A percentile compares a stretch with the other conserved stretches of the same genome.
phyloP scores from a whole-genome alignment of 2,329 filamentous ascomycete species.

The Ceratocystis albifundus region DNA sequence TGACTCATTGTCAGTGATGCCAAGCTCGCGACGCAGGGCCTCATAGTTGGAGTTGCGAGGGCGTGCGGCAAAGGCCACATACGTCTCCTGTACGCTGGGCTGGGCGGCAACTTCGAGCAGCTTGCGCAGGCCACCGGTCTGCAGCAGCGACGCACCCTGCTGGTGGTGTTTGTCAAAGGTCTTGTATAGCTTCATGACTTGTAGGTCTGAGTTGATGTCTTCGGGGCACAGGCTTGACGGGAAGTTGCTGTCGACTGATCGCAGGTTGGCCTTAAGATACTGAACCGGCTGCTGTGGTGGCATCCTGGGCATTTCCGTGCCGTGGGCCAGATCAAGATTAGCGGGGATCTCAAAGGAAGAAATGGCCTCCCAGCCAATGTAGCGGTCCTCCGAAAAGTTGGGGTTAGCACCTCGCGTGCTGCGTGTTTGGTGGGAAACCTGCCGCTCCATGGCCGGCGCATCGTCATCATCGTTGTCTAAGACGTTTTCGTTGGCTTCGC shows the following conservation, averaged over 20 bases:
- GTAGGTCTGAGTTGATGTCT: conserved; percentile 44
- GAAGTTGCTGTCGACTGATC: conserved; percentile 45
- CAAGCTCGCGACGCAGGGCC: conserved; percentile 39
- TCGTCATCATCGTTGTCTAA: conserved; percentile 44
- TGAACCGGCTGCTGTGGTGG: conserved; percentile 46
- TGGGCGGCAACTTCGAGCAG: conserved; percentile 45
- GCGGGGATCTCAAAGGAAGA: conserved; percentile 47
- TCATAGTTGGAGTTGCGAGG: conserved; percentile 37
- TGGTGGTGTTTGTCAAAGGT: conserved; percentile 45
- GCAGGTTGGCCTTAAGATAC: conserved; percentile 47
- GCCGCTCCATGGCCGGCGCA: conserved; percentile 50
- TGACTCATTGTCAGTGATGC: conserved; percentile 34
- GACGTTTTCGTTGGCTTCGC: conserved; percentile 38
- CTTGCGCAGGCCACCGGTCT: conserved; percentile 42
- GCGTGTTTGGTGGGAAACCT: conserved; percentile 51
- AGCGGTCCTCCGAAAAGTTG: conserved; percentile 47
- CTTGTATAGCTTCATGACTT: conserved; percentile 47
- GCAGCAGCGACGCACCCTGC: conserved; percentile 45
- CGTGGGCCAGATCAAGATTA: conserved; percentile 46
- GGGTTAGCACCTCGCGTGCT: conserved; percentile 48
- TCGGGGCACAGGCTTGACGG: conserved; percentile 41
- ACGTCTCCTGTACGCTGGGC: conserved; percentile 38
- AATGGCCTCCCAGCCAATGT: conserved; percentile 49
- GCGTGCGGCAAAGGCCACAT: conserved; percentile 38
- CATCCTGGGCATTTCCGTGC: conserved; percentile 46